Conservation (phyloP, 2,329 filamentous ascomycete genomes). For the Scedosporium dehoogii region DNA sequence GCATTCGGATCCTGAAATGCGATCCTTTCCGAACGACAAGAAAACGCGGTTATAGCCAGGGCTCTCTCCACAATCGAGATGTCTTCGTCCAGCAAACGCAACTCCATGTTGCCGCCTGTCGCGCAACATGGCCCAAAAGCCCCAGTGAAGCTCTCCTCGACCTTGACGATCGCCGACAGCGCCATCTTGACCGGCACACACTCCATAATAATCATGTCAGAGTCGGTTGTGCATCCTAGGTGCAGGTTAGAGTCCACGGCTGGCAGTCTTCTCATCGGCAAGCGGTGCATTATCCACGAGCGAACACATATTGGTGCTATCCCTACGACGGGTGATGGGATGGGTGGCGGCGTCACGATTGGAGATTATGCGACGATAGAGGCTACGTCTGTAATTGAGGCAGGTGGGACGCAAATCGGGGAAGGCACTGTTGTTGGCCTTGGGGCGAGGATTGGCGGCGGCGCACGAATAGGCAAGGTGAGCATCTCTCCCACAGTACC, state of each 20-base stretch:
- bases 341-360: constrained; percentile 40
- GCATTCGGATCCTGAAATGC: not conserved
- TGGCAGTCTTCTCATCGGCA: constrained; percentile 71
- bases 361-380: constrained; percentile 55
- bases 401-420: constrained; percentile 51
- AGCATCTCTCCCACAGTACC: constrained; percentile 10
- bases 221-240: constrained; percentile 79
- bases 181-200: constrained; percentile 60
- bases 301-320: constrained; percentile 43
- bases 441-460: constrained; percentile 47
- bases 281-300: constrained; percentile 75
- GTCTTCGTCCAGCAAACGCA: constrained; percentile 40
- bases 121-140: constrained; percentile 47
- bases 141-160: constrained; percentile 51
- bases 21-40: not conserved
- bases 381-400: constrained; percentile 49
- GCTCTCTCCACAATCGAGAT: constrained; percentile 15
- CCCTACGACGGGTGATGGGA: constrained; percentile 13
- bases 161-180: constrained; percentile 51
- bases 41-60: not conserved
- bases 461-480: constrained; percentile 55
- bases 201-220: constrained; percentile 66
- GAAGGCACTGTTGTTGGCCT: constrained; percentile 52
- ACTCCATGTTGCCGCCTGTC: constrained; percentile 44
- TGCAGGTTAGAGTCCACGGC: constrained; percentile 67